Evolutionary conservation across 73 alveolate species (phyloP).

Genomic region (Paramecium tetraurelia): DNA sequence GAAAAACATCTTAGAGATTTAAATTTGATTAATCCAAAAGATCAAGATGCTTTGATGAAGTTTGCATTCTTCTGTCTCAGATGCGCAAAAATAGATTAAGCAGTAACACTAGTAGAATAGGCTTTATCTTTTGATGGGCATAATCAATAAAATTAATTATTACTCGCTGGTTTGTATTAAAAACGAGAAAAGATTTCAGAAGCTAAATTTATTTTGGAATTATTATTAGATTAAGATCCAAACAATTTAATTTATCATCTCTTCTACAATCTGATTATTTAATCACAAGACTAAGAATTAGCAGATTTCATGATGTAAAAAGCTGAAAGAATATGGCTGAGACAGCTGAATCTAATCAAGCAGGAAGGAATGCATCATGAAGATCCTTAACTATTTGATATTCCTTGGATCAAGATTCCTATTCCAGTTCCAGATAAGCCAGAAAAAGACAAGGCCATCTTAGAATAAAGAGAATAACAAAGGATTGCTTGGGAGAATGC

Average conservation of each 20-base stretch:
- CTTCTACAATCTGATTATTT: constrained; percentile 64
- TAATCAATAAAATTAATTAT: constrained; percentile 56
- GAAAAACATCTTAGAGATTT: constrained; percentile 76
- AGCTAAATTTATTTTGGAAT: constrained; percentile 71
- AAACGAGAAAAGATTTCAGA: constrained; percentile 64
- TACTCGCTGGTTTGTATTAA: constrained; percentile 67
- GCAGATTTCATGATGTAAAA: constrained; percentile 70
- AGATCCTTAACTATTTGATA: constrained; percentile 56
- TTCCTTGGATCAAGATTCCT: constrained; percentile 55
- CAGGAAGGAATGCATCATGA: constrained; percentile 58
- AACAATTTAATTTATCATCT: constrained; percentile 66
- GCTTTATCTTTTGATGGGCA: constrained; percentile 66
- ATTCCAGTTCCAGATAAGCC: constrained; percentile 50
- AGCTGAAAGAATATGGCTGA: constrained; percentile 63
- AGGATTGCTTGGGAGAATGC: constrained; percentile 8
- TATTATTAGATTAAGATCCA: constrained; percentile 65
- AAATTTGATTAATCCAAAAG: constrained; percentile 75
- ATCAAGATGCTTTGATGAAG: constrained; percentile 69
- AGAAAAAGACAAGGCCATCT: constrained; percentile 60
- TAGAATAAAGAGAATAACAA: constrained; percentile 41
- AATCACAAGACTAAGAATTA: constrained; percentile 62
- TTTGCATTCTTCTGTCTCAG: constrained; percentile 75
- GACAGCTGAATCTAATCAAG: constrained; percentile 65
- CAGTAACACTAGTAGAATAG: constrained; percentile 75
- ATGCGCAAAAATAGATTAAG: constrained; percentile 72